Conservation (phyloP, 2,329 filamentous ascomycete species). For the Cadophora gregata region DNA sequence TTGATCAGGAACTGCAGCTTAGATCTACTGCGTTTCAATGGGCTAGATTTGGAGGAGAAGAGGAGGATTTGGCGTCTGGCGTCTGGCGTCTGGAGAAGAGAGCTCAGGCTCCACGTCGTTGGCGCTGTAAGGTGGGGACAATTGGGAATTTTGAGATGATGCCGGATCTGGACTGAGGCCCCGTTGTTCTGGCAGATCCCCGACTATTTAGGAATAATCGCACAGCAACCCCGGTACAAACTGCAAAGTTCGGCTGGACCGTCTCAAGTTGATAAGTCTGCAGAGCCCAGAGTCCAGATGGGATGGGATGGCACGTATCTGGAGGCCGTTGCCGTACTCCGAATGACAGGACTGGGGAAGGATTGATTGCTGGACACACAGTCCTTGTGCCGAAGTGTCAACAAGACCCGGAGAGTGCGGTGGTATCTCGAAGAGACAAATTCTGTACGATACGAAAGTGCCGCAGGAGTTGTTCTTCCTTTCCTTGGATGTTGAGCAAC, state of each 20-base stretch:
- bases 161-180: neutral
- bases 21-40: too few relatives aligned
- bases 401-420: conserved; percentile 8
- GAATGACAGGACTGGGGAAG: neutral
- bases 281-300: neutral
- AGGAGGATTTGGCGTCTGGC: neutral
- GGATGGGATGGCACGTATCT: neutral
- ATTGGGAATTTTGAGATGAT: neutral
- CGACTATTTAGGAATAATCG: conserved; percentile 14
- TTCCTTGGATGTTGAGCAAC: neutral
- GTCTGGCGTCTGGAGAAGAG: conserved; percentile 10
- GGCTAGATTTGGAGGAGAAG: neutral
- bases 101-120: conserved; percentile 3
- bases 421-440: neutral
- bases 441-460: conserved; percentile 11
- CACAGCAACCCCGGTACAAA: conserved; percentile 7
- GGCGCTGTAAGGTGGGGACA: conserved; percentile 8
- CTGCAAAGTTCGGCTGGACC: conserved; percentile 8
- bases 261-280: conserved; percentile 1
- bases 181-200: conserved; percentile 5
- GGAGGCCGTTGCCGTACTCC: conserved; percentile 4
- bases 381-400: neutral
- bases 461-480: neutral
- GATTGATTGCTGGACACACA: conserved; percentile 4
- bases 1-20: neutral